phyloP scores from a whole-genome alignment of 2,329 filamentous ascomycete genomes.

The Zymoseptoria crescenta region DNA sequence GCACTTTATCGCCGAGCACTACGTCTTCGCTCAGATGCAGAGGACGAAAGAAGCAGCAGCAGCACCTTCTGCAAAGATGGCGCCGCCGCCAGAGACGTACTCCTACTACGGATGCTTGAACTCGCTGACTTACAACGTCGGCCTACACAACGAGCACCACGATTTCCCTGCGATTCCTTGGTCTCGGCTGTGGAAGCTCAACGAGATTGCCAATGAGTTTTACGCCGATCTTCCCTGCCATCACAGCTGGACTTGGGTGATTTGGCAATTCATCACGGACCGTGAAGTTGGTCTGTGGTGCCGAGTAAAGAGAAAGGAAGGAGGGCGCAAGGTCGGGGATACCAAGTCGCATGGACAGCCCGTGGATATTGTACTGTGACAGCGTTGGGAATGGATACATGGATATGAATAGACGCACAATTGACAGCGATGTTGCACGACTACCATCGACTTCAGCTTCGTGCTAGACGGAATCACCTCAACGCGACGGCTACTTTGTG shows the following conservation, averaged over 20 bases:
- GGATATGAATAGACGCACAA: not conserved
- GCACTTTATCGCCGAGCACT: slow-evolving; percentile 97
- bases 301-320: slow-evolving; percentile 83
- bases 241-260: slow-evolving; percentile 82
- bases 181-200: slow-evolving; percentile 72
- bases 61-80: slow-evolving; percentile 39
- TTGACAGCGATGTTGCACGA: not conserved
- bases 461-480: no score
- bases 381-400: not conserved
- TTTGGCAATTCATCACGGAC: slow-evolving; percentile 94
- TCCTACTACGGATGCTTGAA: slow-evolving; percentile 95
- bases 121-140: slow-evolving; percentile 91
- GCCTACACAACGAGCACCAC: slow-evolving; percentile 96
- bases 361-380: slow-evolving; percentile 6
- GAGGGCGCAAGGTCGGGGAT: slow-evolving; percentile 52
- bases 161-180: slow-evolving; percentile 96
- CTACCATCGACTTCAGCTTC: not conserved
- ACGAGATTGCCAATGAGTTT: slow-evolving; percentile 79
- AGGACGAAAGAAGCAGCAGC: slow-evolving; percentile 34
- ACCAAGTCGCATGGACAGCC: slow-evolving; percentile 10
- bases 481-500: no score
- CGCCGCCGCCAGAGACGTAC: slow-evolving; percentile 77
- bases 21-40: slow-evolving; percentile 48
- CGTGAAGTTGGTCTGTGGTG: slow-evolving; percentile 83
- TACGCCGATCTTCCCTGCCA: slow-evolving; percentile 82